phyloP scores from a whole-genome alignment of 495 filamentous ascomycete genomes.

The Talaromyces stipitatus region DNA sequence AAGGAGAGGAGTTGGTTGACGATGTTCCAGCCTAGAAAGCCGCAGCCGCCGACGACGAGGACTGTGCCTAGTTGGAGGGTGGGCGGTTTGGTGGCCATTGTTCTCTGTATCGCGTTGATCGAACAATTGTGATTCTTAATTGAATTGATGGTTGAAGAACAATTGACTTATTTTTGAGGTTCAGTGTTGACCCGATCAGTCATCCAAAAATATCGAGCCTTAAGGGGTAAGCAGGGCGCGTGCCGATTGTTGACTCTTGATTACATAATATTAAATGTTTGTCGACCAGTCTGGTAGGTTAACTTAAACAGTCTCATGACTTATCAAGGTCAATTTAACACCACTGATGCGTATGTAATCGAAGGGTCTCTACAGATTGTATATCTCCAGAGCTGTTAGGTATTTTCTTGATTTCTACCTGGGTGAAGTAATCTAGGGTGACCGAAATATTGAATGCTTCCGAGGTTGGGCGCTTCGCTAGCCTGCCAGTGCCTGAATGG shows the following conservation, averaged over 20 bases:
- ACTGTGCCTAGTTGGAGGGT: slow-evolving; percentile 39
- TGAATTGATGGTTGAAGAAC: background rate
- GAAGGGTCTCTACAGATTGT: too few species aligned
- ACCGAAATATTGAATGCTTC: too few species aligned
- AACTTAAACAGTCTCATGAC: too few species aligned
- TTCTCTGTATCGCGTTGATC: background rate
- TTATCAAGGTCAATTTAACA: too few species aligned
- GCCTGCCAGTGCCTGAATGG: too few species aligned
- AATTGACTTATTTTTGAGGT: background rate
- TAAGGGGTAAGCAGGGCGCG: background rate
- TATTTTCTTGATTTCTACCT: too few species aligned
- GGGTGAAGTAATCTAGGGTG: too few species aligned
- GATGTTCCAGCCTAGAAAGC: slow-evolving; percentile 53
- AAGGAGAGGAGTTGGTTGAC: slow-evolving; percentile 49
- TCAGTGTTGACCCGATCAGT: background rate
- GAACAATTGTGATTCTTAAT: background rate
- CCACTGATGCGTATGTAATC: too few species aligned
- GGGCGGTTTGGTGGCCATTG: slow-evolving; percentile 27
- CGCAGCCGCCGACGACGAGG: slow-evolving; percentile 50
- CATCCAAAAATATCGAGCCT: background rate
- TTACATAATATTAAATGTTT: background rate
- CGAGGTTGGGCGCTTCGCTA: too few species aligned
- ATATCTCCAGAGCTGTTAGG: too few species aligned
- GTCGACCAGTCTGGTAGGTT: too few species aligned
- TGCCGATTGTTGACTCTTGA: background rate